phyloP scores from a whole-genome alignment of 2,329 filamentous ascomycete species.

The Akanthomyces muscarius region DNA sequence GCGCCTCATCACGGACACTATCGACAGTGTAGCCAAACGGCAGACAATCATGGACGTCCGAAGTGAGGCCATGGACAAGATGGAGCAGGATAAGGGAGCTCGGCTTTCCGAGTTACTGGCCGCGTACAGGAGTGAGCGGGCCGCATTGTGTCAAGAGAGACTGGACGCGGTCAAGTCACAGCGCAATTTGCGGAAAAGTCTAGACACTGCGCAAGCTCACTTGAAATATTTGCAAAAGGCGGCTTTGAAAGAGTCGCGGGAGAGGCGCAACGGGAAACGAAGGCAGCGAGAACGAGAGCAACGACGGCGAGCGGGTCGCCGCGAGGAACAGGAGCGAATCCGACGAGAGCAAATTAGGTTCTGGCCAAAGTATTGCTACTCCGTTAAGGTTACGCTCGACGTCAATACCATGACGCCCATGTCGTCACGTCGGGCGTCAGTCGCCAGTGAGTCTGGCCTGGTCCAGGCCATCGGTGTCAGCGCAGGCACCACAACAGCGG shows the following conservation, averaged over 20 bases:
- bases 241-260: slow-evolving; percentile 32
- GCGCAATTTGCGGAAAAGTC: slow-evolving; percentile 31
- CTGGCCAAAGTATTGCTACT: slow-evolving; percentile 47
- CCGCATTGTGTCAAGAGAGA: slow-evolving; percentile 39
- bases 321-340: slow-evolving; percentile 42
- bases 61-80: slow-evolving; percentile 33
- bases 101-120: slow-evolving; percentile 37
- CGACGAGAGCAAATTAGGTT: slow-evolving; percentile 41
- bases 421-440: slow-evolving; percentile 32
- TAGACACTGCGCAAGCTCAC: slow-evolving; percentile 29
- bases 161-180: slow-evolving; percentile 29
- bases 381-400: slow-evolving; percentile 47
- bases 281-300: slow-evolving; percentile 34
- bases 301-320: slow-evolving; percentile 34
- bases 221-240: slow-evolving; percentile 20
- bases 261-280: slow-evolving; percentile 23
- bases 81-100: slow-evolving; percentile 26
- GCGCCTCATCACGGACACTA: slow-evolving; percentile 19
- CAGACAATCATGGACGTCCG: slow-evolving; percentile 40
- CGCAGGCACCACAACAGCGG: background rate
- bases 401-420: slow-evolving; percentile 36
- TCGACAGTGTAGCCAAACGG: slow-evolving; percentile 30
- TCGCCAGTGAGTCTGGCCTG: slow-evolving; percentile 34
- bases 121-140: slow-evolving; percentile 41
- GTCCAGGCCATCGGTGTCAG: slow-evolving; percentile 34